A percentile compares a stretch with the other conserved stretches of the same genome.
Conservation (phyloP, 768 basidiomycete genomes). For the Psilocybe cyanescens region DNA sequence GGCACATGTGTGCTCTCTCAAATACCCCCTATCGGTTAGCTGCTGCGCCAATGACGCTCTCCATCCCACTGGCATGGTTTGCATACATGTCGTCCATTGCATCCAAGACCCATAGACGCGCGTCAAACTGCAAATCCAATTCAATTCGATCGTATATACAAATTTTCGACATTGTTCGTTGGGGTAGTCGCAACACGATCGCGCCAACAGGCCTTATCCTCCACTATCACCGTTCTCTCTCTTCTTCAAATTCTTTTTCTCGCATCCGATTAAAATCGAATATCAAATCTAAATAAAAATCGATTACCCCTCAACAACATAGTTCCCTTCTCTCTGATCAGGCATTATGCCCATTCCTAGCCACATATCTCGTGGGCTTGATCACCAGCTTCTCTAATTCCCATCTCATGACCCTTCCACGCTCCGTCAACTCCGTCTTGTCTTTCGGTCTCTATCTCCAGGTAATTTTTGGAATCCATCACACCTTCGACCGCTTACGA, state of each 20-base stretch:
- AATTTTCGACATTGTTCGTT: background rate
- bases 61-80: background rate
- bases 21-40: conserved; percentile 6
- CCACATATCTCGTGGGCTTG: conserved; percentile 5
- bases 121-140: background rate
- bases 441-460: conserved; percentile 9
- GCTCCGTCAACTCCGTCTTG: conserved; percentile 13
- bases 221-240: conserved; percentile 12
- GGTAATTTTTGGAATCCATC: too few species aligned
- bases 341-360: conserved; percentile 3
- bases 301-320: too few species aligned
- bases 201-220: conserved; percentile 4
- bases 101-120: too few species aligned
- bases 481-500: too few species aligned
- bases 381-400: conserved; percentile 9
- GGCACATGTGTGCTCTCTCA: conserved; percentile 6
- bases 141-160: conserved; percentile 2
- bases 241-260: conserved; percentile 1
- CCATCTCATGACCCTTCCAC: conserved; percentile 10
- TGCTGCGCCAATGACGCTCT: conserved; percentile 1
- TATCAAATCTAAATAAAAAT: conserved; percentile 2
- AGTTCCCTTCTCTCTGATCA: background rate
- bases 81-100: too few species aligned
- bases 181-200: conserved; percentile 1
- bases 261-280: conserved; percentile 4